phyloP scores from a whole-genome alignment of 2,329 filamentous ascomycete species.

The Podosphaera fusca region DNA sequence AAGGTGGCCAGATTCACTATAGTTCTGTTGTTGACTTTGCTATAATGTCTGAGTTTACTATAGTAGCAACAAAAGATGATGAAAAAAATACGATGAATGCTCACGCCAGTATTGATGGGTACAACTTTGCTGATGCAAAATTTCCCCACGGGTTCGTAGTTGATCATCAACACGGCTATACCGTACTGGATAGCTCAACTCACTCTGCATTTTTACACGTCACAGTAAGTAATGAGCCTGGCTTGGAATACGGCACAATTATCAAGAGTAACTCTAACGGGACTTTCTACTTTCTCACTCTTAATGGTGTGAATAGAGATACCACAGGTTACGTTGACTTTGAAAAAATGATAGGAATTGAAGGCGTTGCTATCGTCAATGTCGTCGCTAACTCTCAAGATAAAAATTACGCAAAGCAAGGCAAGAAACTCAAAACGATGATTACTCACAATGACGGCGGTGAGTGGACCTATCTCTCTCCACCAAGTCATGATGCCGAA shows the following conservation, averaged over 20 bases:
- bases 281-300: conserved; percentile 75
- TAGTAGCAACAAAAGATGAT: conserved; percentile 50
- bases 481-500: conserved; percentile 48
- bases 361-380: conserved; percentile 78
- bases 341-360: conserved; percentile 80
- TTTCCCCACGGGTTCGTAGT: conserved; percentile 75
- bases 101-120: conserved; percentile 66
- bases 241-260: conserved; percentile 58
- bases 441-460: conserved; percentile 95
- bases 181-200: conserved; percentile 80
- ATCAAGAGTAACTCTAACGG: conserved; percentile 98
- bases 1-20: conserved; percentile 37
- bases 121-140: conserved; percentile 55
- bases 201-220: conserved; percentile 91
- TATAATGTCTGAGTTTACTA: conserved; percentile 90
- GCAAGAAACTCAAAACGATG: conserved; percentile 67
- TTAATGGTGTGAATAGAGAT: conserved; percentile 63
- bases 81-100: conserved; percentile 48
- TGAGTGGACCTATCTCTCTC: conserved; percentile 55
- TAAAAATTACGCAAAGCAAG: conserved; percentile 27
- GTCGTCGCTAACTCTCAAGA: conserved; percentile 51
- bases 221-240: conserved; percentile 42
- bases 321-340: conserved; percentile 66
- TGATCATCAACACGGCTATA: conserved; percentile 61
- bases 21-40: conserved; percentile 65